These are phyloP conservation scores for Ophiocordyceps unilateralis DNA, from an alignment of 2,329 filamentous ascomycete species.

Conservation along the genomic window DNA sequence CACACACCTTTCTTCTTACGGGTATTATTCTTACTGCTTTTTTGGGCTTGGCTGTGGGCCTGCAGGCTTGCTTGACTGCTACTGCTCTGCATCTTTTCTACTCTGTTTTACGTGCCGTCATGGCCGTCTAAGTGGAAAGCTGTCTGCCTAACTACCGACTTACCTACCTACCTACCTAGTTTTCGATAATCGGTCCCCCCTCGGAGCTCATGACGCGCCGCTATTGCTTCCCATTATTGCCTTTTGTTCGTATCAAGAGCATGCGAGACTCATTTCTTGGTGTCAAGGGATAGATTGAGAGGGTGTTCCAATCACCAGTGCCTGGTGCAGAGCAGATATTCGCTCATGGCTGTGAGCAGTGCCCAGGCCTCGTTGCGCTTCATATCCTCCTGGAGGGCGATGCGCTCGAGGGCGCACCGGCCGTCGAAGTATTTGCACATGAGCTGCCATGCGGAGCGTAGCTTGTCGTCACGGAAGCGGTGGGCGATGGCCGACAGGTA, in stretches of 20 bases:
- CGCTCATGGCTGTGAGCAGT: slow-evolving; percentile 45
- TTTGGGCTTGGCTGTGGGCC: no score
- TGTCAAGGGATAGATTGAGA: no score
- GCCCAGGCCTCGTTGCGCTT: slow-evolving; percentile 70
- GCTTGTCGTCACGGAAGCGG: slow-evolving; percentile 35
- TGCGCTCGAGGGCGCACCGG: slow-evolving; percentile 65
- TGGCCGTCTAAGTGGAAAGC: not conserved
- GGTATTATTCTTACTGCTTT: not conserved
- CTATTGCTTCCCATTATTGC: not conserved
- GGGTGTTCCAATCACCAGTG: slow-evolving; percentile 54
- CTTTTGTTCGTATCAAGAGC: not conserved
- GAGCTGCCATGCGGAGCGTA: slow-evolving; percentile 51
- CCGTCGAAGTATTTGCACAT: slow-evolving; percentile 84
- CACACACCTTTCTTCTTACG: not conserved
- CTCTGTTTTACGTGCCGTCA: not conserved
- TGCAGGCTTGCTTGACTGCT: no score
- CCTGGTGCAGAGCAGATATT: slow-evolving; percentile 48
- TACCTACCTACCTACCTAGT: not conserved
- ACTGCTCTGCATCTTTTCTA: not conserved
- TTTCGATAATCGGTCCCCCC: not conserved
- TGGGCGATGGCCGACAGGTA: slow-evolving; percentile 46
- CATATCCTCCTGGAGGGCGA: slow-evolving; percentile 69
- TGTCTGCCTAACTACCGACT: no score
- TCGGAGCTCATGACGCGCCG: not conserved
- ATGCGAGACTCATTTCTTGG: no score